Percentiles rank a stretch among this genome's conserved stretches.
Evolutionary conservation across 257 asterid genomes (phyloP).

Genomic region (Solanum medicagineum): DNA sequence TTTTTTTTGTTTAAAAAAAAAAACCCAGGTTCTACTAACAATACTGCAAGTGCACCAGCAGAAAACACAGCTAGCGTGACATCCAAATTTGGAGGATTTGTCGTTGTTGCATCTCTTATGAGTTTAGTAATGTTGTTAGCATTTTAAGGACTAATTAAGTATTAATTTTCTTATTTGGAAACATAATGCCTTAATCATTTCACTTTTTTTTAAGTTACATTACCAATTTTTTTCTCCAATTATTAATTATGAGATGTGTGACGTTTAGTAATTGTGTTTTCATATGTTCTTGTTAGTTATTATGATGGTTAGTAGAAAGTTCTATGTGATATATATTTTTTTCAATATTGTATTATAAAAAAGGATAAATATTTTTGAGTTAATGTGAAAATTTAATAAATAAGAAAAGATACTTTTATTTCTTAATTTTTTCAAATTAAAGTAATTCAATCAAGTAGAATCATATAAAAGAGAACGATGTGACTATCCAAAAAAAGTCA

Average conservation of each 20-base stretch:
- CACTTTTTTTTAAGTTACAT: neutral
- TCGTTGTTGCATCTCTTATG: neutral
- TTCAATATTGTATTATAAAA: neutral
- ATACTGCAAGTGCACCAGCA: neutral
- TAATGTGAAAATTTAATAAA: no score
- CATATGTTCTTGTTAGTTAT: neutral
- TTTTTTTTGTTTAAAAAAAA: neutral
- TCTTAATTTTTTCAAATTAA: no score
- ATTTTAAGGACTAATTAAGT: neutral
- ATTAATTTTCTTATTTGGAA: neutral
- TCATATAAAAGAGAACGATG: no score
- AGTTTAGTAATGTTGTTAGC: neutral
- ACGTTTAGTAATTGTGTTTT: neutral
- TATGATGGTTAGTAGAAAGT: neutral
- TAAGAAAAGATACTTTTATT: no score
- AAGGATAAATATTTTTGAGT: no score
- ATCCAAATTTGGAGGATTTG: neutral
- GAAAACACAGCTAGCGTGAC: neutral
- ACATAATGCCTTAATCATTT: neutral
- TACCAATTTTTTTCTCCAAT: neutral
- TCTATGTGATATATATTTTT: neutral
- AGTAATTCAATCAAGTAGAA: no score
- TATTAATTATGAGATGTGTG: neutral
- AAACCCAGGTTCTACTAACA: neutral
- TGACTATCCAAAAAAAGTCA: no score